Percentiles rank a stretch among this genome's conserved stretches.
These are phyloP conservation scores for Coemansia sp. DNA, from an alignment of 192 early-diverging fungal species.

Conservation along the genomic window DNA sequence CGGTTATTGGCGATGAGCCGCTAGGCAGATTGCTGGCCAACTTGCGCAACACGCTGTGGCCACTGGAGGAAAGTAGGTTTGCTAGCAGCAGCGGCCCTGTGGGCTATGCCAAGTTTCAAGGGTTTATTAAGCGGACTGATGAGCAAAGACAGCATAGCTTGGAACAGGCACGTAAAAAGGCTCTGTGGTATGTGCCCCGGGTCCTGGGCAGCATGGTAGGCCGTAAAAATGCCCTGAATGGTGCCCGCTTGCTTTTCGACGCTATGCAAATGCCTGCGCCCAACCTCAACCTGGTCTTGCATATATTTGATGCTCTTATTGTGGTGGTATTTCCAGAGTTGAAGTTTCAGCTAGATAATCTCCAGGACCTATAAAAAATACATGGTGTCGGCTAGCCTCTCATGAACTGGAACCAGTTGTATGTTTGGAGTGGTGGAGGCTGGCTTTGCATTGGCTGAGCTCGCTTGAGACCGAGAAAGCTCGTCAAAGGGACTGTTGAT, in stretches of 20 bases:
- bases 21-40: conserved; percentile 21
- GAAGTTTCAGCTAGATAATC: conserved; percentile 15
- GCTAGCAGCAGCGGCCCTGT: no score
- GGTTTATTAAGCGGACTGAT: conserved; percentile 10
- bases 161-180: conserved; percentile 54
- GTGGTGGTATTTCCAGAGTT: conserved; percentile 70
- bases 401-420: conserved; percentile 31
- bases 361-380: conserved; percentile 28
- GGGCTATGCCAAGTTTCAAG: conserved; percentile 9
- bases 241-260: conserved; percentile 66
- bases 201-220: conserved; percentile 79
- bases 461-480: background rate
- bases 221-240: conserved; percentile 71
- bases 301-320: conserved; percentile 71
- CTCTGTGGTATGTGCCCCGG: conserved; percentile 64
- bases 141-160: conserved; percentile 48
- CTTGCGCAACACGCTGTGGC: conserved; percentile 49
- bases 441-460: background rate
- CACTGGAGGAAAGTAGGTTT: background rate
- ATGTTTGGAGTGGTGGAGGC: background rate
- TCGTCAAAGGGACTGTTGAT: conserved; percentile 15
- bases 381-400: conserved; percentile 23
- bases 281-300: conserved; percentile 79
- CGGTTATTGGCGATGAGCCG: conserved; percentile 29
- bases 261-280: conserved; percentile 72